These are phyloP conservation scores for Acacia melanoxylon DNA, from an alignment of 306 rosid genomes.

Conservation along the genomic window DNA sequence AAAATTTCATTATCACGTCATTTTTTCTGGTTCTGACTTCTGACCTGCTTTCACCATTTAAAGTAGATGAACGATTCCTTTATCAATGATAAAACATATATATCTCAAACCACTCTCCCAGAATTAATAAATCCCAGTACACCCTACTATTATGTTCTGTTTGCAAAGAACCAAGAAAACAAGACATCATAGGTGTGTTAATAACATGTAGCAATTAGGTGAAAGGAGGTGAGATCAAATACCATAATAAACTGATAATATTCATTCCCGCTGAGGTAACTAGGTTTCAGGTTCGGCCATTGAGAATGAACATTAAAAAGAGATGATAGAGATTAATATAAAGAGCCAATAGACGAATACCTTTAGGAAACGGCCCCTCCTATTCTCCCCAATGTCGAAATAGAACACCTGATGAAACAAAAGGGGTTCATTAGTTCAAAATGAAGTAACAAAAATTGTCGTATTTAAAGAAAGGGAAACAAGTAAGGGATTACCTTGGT, in stretches of 20 bases:
- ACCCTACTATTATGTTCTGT: background rate
- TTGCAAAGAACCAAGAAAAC: background rate
- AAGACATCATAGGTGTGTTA: background rate
- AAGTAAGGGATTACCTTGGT: constrained; percentile 41
- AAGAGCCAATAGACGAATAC: constrained; percentile 33
- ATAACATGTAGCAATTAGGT: background rate
- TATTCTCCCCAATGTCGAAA: constrained; percentile 97
- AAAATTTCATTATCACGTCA: background rate
- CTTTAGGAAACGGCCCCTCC: constrained; percentile 99
- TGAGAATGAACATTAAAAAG: background rate
- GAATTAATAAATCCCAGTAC: background rate
- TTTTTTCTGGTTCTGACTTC: background rate
- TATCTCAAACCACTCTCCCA: background rate
- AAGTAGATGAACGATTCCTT: background rate
- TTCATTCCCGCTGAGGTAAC: background rate
- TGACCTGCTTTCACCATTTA: background rate
- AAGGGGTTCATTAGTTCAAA: background rate
- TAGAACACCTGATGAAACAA: constrained; percentile 71
- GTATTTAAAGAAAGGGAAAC: background rate
- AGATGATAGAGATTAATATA: background rate
- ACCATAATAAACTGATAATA: background rate
- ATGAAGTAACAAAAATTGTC: background rate
- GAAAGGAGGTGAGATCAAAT: background rate
- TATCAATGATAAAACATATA: background rate
- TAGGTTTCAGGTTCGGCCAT: background rate